These are phyloP conservation scores for Ocimum tenuiflorum DNA, from an alignment of 257 asterid genomes.

Conservation along the genomic window DNA sequence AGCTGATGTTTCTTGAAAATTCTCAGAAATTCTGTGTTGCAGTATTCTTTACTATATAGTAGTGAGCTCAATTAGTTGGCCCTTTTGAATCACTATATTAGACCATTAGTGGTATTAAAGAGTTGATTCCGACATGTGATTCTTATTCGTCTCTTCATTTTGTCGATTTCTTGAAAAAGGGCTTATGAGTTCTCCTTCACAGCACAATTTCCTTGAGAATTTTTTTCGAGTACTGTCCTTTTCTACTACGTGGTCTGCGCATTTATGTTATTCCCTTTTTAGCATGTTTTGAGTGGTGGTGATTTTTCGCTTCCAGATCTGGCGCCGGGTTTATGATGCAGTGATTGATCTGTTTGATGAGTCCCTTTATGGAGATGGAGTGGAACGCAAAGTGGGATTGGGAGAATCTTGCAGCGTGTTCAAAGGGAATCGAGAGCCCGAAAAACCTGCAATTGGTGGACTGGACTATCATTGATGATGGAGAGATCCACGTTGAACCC, in stretches of 20 bases:
- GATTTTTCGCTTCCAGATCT: conserved; percentile 26
- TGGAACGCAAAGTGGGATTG: conserved; percentile 74
- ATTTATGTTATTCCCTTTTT: background rate
- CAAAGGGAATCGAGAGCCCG: conserved; percentile 46
- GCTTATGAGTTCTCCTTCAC: background rate
- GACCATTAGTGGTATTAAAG: background rate
- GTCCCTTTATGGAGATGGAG: conserved; percentile 50
- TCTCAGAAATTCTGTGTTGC: too few relatives aligned
- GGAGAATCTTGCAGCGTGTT: conserved; percentile 48
- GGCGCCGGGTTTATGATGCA: conserved; percentile 23
- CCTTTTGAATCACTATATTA: background rate
- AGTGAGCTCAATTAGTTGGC: too few relatives aligned
- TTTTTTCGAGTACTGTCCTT: too few relatives aligned
- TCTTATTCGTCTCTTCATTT: conserved; percentile 5
- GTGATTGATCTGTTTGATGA: conserved; percentile 23
- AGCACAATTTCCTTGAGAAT: conserved; percentile 22
- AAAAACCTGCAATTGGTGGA: conserved; percentile 57
- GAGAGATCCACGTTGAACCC: too few relatives aligned
- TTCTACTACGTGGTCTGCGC: background rate
- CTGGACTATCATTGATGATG: conserved; percentile 58
- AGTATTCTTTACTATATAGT: too few relatives aligned
- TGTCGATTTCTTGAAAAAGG: conserved; percentile 9
- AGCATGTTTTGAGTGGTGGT: conserved; percentile 3
- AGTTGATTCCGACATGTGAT: conserved; percentile 7
- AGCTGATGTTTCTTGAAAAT: too few relatives aligned